Conservation (phyloP, 106 monocot species). For the Dioscorea alata region DNA sequence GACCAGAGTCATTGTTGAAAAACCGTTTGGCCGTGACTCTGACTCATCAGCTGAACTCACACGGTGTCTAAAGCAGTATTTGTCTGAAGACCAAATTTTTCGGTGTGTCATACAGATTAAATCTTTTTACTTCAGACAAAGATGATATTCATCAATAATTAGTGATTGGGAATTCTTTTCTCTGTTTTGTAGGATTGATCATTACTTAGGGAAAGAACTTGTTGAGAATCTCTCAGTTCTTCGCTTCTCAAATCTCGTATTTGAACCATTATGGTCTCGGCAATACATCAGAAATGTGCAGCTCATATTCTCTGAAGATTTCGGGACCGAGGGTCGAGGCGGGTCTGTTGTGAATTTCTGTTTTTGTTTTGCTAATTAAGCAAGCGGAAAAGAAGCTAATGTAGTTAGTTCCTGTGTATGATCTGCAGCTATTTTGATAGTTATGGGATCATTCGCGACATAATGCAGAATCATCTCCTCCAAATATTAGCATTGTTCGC, state of each 20-base stretch:
- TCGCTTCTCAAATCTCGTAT: constrained; percentile 94
- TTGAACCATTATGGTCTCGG: constrained; percentile 93
- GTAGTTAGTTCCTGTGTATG: neutral
- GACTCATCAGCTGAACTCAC: constrained; percentile 89
- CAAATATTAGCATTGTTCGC: constrained; percentile 97
- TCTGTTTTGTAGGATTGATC: constrained; percentile 58
- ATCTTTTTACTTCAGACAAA: neutral
- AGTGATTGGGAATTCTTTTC: neutral
- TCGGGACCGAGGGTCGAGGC: constrained; percentile 97
- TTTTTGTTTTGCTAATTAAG: neutral
- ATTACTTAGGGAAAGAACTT: constrained; percentile 93
- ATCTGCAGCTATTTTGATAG: constrained; percentile 70
- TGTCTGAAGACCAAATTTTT: constrained; percentile 88
- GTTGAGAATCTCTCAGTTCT: constrained; percentile 92
- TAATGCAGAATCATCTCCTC: constrained; percentile 98
- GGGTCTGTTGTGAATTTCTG: constrained; percentile 10
- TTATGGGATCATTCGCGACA: constrained; percentile 92
- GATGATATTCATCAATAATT: neutral
- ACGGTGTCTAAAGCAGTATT: constrained; percentile 63
- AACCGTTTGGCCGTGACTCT: constrained; percentile 86
- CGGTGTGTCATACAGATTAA: constrained; percentile 27
- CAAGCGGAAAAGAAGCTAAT: neutral
- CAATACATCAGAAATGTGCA: constrained; percentile 96
- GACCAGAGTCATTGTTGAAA: constrained; percentile 96
- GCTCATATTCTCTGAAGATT: constrained; percentile 94